phyloP scores from a whole-genome alignment of 495 filamentous ascomycete genomes.

The Staphylotrichum tortipilum region DNA sequence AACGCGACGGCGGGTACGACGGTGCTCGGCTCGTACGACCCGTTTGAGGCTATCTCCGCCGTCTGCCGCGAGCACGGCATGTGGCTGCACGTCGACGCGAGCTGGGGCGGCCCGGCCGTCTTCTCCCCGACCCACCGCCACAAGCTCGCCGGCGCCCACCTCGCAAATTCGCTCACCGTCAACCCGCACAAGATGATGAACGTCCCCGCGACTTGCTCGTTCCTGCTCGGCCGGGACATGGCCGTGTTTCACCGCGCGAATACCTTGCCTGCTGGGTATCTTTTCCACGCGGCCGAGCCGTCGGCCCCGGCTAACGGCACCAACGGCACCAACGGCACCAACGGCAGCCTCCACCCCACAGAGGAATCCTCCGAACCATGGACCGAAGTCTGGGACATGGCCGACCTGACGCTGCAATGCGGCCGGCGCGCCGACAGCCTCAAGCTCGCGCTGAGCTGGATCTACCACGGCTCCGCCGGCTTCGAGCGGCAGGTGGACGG shows the following conservation, averaged over 20 bases:
- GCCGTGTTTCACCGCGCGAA: conserved; percentile 70
- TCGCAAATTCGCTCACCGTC: conserved; percentile 71
- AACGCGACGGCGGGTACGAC: conserved; percentile 95
- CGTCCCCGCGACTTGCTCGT: conserved; percentile 82
- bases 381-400: conserved; percentile 74
- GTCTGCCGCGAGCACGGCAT: conserved; percentile 64
- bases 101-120: conserved; percentile 78
- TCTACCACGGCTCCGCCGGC: conserved; percentile 64
- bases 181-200: conserved; percentile 98
- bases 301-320: conserved; percentile 1
- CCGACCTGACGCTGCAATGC: conserved; percentile 87
- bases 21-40: conserved; percentile 84
- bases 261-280: conserved; percentile 76
- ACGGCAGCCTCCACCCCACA: background rate
- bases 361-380: too few relatives aligned
- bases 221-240: conserved; percentile 71
- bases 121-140: conserved; percentile 59
- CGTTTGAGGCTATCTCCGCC: conserved; percentile 58
- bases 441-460: conserved; percentile 80
- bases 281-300: conserved; percentile 68
- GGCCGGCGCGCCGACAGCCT: conserved; percentile 77
- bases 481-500: conserved; percentile 56
- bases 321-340: conserved; percentile 10
- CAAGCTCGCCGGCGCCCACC: conserved; percentile 60
- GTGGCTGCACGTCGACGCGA: conserved; percentile 88